Conservation (phyloP, 2,329 filamentous ascomycete genomes). For the Pseudogymnoascus sp. region DNA sequence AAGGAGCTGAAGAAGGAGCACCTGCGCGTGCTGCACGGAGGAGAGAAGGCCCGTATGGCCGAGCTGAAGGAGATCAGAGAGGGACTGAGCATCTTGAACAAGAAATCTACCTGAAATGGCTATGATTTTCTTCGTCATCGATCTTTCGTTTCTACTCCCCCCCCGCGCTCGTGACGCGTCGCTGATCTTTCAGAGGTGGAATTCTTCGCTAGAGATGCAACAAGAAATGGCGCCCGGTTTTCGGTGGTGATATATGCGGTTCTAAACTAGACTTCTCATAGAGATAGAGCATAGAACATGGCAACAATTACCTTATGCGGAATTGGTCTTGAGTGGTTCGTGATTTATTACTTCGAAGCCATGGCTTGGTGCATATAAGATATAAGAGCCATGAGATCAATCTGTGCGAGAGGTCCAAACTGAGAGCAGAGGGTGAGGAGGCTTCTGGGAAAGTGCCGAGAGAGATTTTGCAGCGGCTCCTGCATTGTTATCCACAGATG, state of each 20-base stretch:
- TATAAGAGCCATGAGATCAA: background rate
- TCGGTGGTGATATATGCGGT: background rate
- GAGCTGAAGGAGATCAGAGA: conserved; percentile 3
- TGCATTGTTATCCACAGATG: background rate
- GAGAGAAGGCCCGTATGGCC: background rate
- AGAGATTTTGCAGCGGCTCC: background rate
- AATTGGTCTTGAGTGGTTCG: background rate
- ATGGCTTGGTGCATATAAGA: background rate
- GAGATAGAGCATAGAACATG: background rate
- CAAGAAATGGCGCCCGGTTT: background rate
- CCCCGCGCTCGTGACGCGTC: background rate
- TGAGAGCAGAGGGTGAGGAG: background rate
- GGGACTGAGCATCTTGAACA: conserved; percentile 3
- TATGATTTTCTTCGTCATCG: background rate
- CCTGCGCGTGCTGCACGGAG: conserved; percentile 2
- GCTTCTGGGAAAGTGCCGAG: background rate
- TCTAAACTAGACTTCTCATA: background rate
- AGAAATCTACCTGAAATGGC: conserved; percentile 3
- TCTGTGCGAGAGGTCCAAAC: background rate
- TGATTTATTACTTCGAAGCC: background rate
- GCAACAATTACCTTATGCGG: background rate
- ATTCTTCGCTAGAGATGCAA: background rate
- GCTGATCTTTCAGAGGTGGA: background rate
- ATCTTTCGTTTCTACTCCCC: background rate
- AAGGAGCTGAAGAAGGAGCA: conserved; percentile 41